Percentiles rank a stretch among this genome's conserved stretches.
These are phyloP conservation scores for Nicotiana otophora DNA, from an alignment of 257 asterid species.

Conservation along the genomic window DNA sequence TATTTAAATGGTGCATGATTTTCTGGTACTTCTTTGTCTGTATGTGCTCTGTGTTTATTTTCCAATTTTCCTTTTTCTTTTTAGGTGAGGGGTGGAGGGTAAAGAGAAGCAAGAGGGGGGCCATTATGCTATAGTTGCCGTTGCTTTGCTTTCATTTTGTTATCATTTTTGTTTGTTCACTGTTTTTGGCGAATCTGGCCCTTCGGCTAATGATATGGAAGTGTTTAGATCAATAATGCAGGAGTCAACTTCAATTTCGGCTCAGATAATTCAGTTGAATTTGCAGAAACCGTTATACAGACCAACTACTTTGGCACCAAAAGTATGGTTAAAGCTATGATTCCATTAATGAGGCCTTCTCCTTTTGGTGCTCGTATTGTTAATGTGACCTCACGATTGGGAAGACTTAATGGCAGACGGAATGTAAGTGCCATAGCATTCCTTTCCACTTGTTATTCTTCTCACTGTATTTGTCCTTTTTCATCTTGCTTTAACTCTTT, in stretches of 20 bases:
- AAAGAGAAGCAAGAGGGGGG: not conserved
- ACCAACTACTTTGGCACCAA: conserved; percentile 88
- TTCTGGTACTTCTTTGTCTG: not conserved
- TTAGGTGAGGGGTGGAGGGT: not conserved
- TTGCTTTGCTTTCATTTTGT: not conserved
- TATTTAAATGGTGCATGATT: not conserved
- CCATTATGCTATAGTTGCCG: not conserved
- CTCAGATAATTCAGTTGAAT: conserved; percentile 64
- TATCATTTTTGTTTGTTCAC: not conserved
- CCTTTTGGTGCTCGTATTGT: conserved; percentile 73
- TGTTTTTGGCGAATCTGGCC: not conserved
- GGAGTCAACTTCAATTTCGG: conserved; percentile 79
- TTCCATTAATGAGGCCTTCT: conserved; percentile 68
- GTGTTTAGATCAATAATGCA: conserved; percentile 75
- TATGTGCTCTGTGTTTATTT: not conserved
- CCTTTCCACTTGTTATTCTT: not conserved
- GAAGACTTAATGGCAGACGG: conserved; percentile 77
- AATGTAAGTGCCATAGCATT: conserved; percentile 35
- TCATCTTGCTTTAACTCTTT: not conserved
- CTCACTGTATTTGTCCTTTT: not conserved
- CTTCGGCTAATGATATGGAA: conserved; percentile 11
- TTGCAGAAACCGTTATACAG: conserved; percentile 56
- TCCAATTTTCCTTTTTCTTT: not conserved
- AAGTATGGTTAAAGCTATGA: conserved; percentile 63
- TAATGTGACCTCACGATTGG: conserved; percentile 73